These are phyloP conservation scores for Spathaspora boniae DNA, from an alignment of 805 yeast genomes.

Conservation along the genomic window DNA sequence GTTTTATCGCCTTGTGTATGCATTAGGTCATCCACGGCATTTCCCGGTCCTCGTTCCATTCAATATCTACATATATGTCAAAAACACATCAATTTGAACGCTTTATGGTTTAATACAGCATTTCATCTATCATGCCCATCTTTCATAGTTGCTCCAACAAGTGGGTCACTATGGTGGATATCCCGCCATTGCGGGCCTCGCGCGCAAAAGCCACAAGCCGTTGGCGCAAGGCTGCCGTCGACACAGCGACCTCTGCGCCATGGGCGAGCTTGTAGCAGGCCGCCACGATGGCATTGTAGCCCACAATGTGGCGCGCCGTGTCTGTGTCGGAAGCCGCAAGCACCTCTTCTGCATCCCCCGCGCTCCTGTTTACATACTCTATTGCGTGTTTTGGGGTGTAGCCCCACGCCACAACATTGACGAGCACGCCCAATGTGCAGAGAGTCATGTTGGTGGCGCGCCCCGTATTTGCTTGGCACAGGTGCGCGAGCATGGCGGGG, in stretches of 20 bases:
- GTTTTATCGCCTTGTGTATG: slow-evolving; percentile 2
- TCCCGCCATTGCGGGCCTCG: no score
- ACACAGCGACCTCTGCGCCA: background rate
- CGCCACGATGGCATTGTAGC: slow-evolving; percentile 15
- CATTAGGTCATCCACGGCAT: slow-evolving; percentile 1
- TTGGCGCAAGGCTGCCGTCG: no score
- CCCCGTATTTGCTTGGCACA: background rate
- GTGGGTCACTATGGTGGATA: no score
- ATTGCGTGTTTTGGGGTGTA: background rate
- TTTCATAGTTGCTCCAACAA: no score
- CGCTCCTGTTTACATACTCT: background rate
- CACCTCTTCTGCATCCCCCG: background rate
- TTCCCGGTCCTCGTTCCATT: no score
- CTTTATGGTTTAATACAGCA: no score
- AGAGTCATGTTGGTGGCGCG: slow-evolving; percentile 1
- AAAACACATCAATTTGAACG: no score
- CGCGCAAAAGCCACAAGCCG: no score
- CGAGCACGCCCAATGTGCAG: slow-evolving; percentile 9
- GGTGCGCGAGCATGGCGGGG: background rate
- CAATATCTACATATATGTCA: no score
- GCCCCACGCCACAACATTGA: slow-evolving; percentile 10
- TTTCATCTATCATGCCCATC: no score
- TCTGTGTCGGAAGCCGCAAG: slow-evolving; percentile 4
- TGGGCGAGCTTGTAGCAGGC: slow-evolving; percentile 8
- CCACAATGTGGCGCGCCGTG: slow-evolving; percentile 13